Base-by-base conservation (phyloP, 2,329 filamentous ascomycete species). In the Aureobasidium lini region DNA sequence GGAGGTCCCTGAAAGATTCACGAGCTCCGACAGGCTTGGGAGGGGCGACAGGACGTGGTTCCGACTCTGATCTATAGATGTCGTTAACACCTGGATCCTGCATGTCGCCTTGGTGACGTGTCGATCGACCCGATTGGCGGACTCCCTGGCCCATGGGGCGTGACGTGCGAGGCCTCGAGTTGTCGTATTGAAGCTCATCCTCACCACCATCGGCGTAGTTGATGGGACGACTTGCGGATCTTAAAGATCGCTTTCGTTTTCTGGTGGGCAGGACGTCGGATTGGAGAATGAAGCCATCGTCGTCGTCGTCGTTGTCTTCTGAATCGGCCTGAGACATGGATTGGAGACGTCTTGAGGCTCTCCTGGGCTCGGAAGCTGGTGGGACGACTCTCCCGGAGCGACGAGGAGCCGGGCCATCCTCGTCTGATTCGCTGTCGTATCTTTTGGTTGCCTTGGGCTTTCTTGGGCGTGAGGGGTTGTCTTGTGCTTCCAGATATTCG, bases 1-100 rank as follows among this genome's bases (percentile, higher is more conserved):
- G 74, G 1, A 90, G 68, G 0, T 79, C 77, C 59, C 84, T 79
- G 69, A 95, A 97, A 6, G 82, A 71, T 70, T 97, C 94, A 64
- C 91, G 72, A 5, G 75, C 81, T 13, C 85, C 84, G 11, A 82
- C 74, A 43, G 83, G 74, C 71, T 85, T 84, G 1, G 82, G 77
- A 10, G 76, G 75, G 15, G 67, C 72, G 0, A 74, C 63, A 15
- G 66, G 66, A 53, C 65, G 70, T 11, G 70, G 65, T 56, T 71
- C 67, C 13, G 76, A 77, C 49, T 77, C 75, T 6, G 75, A 75
- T 49, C 76, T 73, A 60, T 73, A 80, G 58, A 79, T 78, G 65
- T 87, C 83, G 42, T 88, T 81, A 60, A 84, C 74, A 23, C 72
- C 73, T 1, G 79, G 76, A 62, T 87, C 85, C 58, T 77, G 69